phyloP scores from a whole-genome alignment of 371 early-diverging fungal genomes.

The Apophysomyces sp. region DNA sequence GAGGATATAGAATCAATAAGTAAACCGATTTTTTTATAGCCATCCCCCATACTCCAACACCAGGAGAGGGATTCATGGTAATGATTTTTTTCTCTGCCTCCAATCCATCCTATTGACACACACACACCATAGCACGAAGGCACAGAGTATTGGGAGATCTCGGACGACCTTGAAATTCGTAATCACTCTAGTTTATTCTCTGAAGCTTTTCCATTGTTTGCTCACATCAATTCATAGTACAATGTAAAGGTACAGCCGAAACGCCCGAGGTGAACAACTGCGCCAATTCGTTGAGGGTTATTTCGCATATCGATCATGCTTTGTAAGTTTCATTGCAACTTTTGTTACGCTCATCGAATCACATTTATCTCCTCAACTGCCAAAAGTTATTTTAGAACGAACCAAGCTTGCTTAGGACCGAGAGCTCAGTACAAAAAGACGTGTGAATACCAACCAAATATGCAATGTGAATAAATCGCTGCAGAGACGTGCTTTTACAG shows the following conservation, averaged over 20 bases:
- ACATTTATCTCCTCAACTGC: too few relatives aligned
- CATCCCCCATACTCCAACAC: not conserved
- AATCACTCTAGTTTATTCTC: not conserved
- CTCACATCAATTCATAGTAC: not conserved
- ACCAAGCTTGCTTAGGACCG: not conserved
- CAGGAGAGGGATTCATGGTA: not conserved
- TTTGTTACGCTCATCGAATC: too few relatives aligned
- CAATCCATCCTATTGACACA: not conserved
- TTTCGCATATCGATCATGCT: not conserved
- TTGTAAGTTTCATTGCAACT: not conserved
- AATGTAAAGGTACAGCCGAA: not conserved
- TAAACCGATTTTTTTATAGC: not conserved
- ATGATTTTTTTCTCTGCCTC: not conserved
- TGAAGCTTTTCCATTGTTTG: not conserved
- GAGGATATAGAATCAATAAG: not conserved
- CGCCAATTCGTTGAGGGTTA: not conserved
- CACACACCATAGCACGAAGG: constrained; percentile 1
- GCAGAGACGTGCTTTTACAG: too few relatives aligned
- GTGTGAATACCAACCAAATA: not conserved
- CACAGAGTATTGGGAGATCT: not conserved
- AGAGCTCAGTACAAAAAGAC: not conserved
- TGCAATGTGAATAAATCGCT: not conserved
- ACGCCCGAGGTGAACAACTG: not conserved
- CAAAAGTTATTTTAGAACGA: not conserved
- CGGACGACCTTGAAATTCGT: not conserved